phyloP scores from a whole-genome alignment of 441 rosid genomes.

The Pelargonium cotyledonis region DNA sequence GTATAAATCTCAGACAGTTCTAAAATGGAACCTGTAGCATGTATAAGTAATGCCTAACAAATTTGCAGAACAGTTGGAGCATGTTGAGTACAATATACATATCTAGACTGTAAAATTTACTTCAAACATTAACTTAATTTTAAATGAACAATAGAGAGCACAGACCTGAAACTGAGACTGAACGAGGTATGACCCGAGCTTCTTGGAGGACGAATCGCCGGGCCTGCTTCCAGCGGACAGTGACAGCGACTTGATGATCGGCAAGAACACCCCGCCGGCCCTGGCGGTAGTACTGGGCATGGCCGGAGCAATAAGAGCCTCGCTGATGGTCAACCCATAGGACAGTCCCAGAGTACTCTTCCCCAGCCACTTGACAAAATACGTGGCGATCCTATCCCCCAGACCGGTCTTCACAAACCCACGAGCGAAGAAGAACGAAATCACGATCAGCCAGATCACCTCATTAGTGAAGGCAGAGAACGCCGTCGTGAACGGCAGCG shows the following conservation, averaged over 20 bases:
- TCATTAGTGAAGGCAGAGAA: slow-evolving; percentile 77
- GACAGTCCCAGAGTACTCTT: slow-evolving; percentile 76
- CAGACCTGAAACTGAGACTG: slow-evolving; percentile 92
- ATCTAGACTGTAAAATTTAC: background rate
- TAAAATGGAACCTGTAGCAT: too few species aligned
- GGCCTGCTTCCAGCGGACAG: slow-evolving; percentile 80
- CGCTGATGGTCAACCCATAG: slow-evolving; percentile 75
- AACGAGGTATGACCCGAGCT: slow-evolving; percentile 70
- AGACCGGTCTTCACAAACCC: slow-evolving; percentile 90
- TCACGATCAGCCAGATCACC: slow-evolving; percentile 86
- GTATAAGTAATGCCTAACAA: too few species aligned
- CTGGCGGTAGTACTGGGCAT: slow-evolving; percentile 95
- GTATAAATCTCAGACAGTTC: too few species aligned
- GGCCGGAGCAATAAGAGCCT: slow-evolving; percentile 85
- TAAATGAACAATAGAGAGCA: background rate
- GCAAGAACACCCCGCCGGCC: slow-evolving; percentile 91
- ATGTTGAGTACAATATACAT: too few species aligned
- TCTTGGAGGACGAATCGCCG: slow-evolving; percentile 54
- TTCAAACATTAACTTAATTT: too few species aligned
- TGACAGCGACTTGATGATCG: slow-evolving; percentile 74
- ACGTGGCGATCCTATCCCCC: slow-evolving; percentile 84
- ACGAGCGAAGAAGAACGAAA: slow-evolving; percentile 92
- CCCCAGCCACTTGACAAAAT: slow-evolving; percentile 85
- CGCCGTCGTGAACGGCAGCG: slow-evolving; percentile 58
- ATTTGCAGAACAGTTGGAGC: too few species aligned